Base-by-base conservation (phyloP, 2,329 filamentous ascomycete genomes). In the Botrytis pseudocinerea region DNA sequence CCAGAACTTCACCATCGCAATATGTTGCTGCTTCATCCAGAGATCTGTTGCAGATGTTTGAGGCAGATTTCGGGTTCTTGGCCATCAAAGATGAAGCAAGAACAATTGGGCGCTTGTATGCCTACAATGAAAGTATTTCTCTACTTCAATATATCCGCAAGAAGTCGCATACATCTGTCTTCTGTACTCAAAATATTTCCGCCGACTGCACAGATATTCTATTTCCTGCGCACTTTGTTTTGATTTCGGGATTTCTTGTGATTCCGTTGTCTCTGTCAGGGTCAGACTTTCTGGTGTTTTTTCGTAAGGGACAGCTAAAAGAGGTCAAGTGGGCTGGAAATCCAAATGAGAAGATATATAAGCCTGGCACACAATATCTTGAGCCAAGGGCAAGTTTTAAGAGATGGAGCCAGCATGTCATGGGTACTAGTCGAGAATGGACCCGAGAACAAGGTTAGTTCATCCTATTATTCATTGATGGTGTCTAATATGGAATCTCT, bases 41-140 rank as follows among this genome's bases (percentile, higher is more conserved):
- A 42, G 76, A 78, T 65, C 71, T 78, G 6, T 54, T 78, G 28
- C 73, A 72, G 18, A 75, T 77, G 73, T 77, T 77, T 32, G 72
- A 73, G 44, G 76, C 77, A 14, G 76, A 78, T 42, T 77, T 77
- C 93, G 80, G 94, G 93, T 6, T 86, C 95, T 82, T 97, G 0
- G 96, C 93, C 0, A 97, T 97, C 62, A 87, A 89, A 32, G 93
- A 93, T 25, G 94, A 97, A 80, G 96, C 94, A 0, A 97, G 97
- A 79, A 91, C 97, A 2, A 82, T 97, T 32, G 94, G 94, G 0
- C 86, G 88, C 61, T 82, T 94, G 10, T 89, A 92, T n/a, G 88
- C 95, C 44, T 91, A 92, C 0, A 93, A 97, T 79, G 95, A 97
- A 82, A 90, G 93, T 1, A 83, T 97, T 42, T 94, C 92, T 0